Evolutionary conservation across 1,139 yeast genomes (phyloP), one percentile per base, ranked within the genome.

Genomic region (Yamadazyma dendronema): DNA sequence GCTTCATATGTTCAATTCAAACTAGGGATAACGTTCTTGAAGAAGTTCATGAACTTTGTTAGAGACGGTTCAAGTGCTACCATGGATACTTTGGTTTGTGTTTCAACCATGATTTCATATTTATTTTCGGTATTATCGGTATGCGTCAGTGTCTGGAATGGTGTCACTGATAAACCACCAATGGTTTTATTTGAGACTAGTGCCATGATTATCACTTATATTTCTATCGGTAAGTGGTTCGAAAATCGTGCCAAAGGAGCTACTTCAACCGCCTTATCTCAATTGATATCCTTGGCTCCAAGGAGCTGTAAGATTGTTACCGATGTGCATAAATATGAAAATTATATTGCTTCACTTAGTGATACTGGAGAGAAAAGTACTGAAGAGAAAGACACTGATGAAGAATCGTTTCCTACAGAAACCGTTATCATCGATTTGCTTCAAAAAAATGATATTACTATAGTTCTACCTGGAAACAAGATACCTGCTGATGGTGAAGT

Each of bases 161-260:
- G 75, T 6, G 60, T 61, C 47, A 41, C 55, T 36, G 41, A 49
- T n/a, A 44, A 52, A 11, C 73, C 81, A 11, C 96, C 97, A 4
- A 77, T 72, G 41, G 81, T 89, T 2, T 67, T 89, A 30, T 90
- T 94, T 67, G 97, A 89, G 44, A 89, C 97, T 0, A 75, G 89
- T 3, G 80, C 83, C 11, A 87, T 92, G 95, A 71, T 94, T 35
- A 72, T 90, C 35, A 67, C 83, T 4, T 92, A 89, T 59, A 88
- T 94, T 25, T 77, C 92, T 5, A 66, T 89, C 34, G 98, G 98
- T 3, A 90, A 92, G 61, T 85, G 87, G 74, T 67, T 90, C 16
- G 98, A 94, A 56, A 87, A 86, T 59, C 81, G 77, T 49, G 98
- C 98, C 2, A 89, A 92, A 55, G 95, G 98, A 4, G 89, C 87